Conservation (phyloP, 345 rosid species). For the Citrus hindsii region DNA sequence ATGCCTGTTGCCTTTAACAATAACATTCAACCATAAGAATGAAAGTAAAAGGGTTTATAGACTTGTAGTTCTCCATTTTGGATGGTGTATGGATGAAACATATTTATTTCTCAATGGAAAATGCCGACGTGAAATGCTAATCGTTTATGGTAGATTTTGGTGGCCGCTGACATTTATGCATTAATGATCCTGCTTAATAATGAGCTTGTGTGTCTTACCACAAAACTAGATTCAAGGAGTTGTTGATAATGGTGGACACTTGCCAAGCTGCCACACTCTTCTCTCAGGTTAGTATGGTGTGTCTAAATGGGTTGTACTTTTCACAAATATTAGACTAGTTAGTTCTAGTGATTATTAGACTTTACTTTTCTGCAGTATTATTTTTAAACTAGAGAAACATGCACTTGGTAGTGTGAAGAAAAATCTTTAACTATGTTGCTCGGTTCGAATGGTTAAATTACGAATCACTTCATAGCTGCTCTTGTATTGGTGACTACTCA, state of each 20-base stretch:
- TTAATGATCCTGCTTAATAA: not conserved
- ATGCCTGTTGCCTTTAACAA: slow-evolving; percentile 12
- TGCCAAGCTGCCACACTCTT: slow-evolving; percentile 99
- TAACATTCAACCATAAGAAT: not conserved
- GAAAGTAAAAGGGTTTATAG: not conserved
- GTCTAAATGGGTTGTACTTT: not conserved
- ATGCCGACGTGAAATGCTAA: not conserved
- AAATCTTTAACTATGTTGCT: not conserved
- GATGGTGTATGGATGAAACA: not conserved
- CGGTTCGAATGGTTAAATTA: not conserved
- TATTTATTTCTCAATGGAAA: not conserved
- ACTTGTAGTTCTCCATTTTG: slow-evolving; percentile 3
- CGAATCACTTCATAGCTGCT: not conserved
- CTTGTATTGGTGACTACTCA: not conserved
- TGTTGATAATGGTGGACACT: slow-evolving; percentile 97
- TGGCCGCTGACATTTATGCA: not conserved
- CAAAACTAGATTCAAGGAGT: slow-evolving; percentile 81
- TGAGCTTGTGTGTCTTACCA: slow-evolving; percentile 9
- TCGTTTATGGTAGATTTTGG: not conserved
- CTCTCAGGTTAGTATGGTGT: slow-evolving; percentile 59
- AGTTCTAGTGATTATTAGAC: not conserved
- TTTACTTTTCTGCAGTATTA: not conserved
- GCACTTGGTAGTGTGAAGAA: not conserved
- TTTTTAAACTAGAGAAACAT: not conserved
- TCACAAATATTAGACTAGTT: not conserved